A percentile compares a stretch with the other conserved stretches of the same genome.
Evolutionary conservation across 2,329 filamentous ascomycete species (phyloP).

Genomic region (Apiospora sp.): DNA sequence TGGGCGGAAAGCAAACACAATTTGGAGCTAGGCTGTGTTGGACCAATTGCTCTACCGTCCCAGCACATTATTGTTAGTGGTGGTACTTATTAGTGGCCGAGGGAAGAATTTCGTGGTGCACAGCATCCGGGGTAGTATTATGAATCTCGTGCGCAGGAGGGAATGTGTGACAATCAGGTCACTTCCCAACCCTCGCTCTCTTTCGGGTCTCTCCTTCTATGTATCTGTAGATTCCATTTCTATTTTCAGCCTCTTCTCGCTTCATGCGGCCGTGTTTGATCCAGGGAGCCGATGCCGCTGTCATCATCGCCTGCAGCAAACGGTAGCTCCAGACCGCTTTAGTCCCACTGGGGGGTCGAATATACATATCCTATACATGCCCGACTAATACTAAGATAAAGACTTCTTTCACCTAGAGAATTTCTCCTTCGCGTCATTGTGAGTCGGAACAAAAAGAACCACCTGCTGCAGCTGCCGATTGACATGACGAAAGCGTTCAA

Average conservation of each 20-base stretch:
- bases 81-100: neutral
- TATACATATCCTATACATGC: slow-evolving; percentile 21
- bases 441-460: slow-evolving; percentile 34
- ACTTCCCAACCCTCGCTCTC: slow-evolving; percentile 15
- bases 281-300: slow-evolving; percentile 13
- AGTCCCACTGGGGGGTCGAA: slow-evolving; percentile 15
- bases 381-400: slow-evolving; percentile 20
- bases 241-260: neutral
- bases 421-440: slow-evolving; percentile 43
- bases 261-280: neutral
- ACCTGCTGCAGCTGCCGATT: slow-evolving; percentile 22
- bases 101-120: slow-evolving; percentile 9
- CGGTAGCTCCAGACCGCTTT: slow-evolving; percentile 20
- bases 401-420: slow-evolving; percentile 10
- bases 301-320: slow-evolving; percentile 7
- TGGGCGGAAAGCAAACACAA: slow-evolving; percentile 12
- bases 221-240: slow-evolving; percentile 14
- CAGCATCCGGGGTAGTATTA: slow-evolving; percentile 11
- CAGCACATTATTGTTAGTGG: slow-evolving; percentile 8
- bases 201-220: slow-evolving; percentile 9
- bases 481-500: slow-evolving; percentile 23
- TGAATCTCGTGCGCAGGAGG: neutral
- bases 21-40: slow-evolving; percentile 3
- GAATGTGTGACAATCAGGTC: neutral
- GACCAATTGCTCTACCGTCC: slow-evolving; percentile 8